phyloP scores from a whole-genome alignment of 2,329 filamentous ascomycete species.

The Fusarium acutatum region DNA sequence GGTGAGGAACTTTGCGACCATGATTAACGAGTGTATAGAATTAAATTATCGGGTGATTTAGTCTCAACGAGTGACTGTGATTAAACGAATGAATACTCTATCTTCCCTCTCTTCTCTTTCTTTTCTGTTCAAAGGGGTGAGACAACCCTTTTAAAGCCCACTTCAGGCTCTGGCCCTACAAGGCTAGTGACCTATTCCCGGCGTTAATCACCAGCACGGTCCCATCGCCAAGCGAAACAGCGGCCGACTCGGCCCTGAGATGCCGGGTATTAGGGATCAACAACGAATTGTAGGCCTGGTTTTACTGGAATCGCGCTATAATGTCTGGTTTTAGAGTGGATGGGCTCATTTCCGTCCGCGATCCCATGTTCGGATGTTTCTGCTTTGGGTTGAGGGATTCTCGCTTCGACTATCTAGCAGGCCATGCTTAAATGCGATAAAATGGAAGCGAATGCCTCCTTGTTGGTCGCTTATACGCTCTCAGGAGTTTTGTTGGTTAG shows the following conservation, averaged over 20 bases:
- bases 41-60: not conserved
- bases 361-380: slow-evolving; percentile 18
- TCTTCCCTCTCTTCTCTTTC: not conserved
- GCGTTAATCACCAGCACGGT: slow-evolving; percentile 7
- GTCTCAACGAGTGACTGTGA: not conserved
- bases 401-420: not conserved
- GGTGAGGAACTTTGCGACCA: slow-evolving; percentile 40
- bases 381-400: not conserved
- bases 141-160: slow-evolving; percentile 19
- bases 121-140: not conserved
- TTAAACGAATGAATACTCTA: slow-evolving; percentile 8
- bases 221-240: slow-evolving; percentile 5
- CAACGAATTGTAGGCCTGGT: not conserved
- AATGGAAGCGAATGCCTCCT: not conserved
- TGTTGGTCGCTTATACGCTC: not conserved
- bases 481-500: not conserved
- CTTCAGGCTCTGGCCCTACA: not conserved
- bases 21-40: slow-evolving; percentile 29
- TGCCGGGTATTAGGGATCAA: slow-evolving; percentile 5
- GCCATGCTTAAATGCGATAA: not conserved
- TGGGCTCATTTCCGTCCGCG: slow-evolving; percentile 6
- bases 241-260: slow-evolving; percentile 1
- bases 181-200: slow-evolving; percentile 12
- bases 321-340: not conserved
- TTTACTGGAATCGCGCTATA: not conserved